phyloP scores from a whole-genome alignment of 225 moss, liverwort and hornwort genomes.

The Polytrichum commune region DNA sequence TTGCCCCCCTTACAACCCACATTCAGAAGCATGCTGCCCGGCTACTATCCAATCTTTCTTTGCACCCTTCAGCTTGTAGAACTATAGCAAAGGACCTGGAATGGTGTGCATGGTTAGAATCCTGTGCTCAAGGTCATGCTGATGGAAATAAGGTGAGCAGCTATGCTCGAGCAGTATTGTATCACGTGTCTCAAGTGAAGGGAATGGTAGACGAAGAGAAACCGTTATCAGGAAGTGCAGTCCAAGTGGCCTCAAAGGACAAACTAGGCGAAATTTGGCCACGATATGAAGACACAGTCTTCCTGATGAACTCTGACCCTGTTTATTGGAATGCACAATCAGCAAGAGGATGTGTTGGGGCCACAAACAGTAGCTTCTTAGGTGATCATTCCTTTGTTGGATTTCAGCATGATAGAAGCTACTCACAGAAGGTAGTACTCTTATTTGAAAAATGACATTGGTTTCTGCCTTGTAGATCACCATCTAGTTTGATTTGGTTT shows the following conservation, averaged over 20 bases:
- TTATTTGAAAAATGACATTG: neutral
- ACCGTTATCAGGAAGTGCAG: constrained; percentile 29
- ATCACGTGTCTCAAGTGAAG: constrained; percentile 72
- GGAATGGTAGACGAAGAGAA: constrained; percentile 23
- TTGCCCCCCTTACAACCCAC: constrained; percentile 46
- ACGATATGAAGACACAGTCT: constrained; percentile 86
- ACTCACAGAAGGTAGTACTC: constrained; percentile 33
- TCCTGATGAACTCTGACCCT: constrained; percentile 74
- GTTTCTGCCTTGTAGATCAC: no score
- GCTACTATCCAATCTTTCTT: constrained; percentile 69
- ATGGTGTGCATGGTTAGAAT: constrained; percentile 76
- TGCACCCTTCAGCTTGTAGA: constrained; percentile 69
- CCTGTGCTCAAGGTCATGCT: constrained; percentile 68
- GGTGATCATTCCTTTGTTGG: constrained; percentile 32
- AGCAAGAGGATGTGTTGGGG: constrained; percentile 23
- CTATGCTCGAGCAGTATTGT: constrained; percentile 71
- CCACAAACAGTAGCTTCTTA: constrained; percentile 17
- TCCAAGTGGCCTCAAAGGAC: constrained; percentile 19
- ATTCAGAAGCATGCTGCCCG: constrained; percentile 91
- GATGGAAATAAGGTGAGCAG: constrained; percentile 67
- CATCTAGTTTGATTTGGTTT: no score
- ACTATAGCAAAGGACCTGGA: constrained; percentile 61
- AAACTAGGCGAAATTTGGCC: constrained; percentile 59
- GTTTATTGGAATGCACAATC: constrained; percentile 43
- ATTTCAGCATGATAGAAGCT: constrained; percentile 32